Evolutionary conservation across 2,329 filamentous ascomycete species (phyloP), one percentile per base, ranked within the genome.

Genomic region (Myotisia sp.): DNA sequence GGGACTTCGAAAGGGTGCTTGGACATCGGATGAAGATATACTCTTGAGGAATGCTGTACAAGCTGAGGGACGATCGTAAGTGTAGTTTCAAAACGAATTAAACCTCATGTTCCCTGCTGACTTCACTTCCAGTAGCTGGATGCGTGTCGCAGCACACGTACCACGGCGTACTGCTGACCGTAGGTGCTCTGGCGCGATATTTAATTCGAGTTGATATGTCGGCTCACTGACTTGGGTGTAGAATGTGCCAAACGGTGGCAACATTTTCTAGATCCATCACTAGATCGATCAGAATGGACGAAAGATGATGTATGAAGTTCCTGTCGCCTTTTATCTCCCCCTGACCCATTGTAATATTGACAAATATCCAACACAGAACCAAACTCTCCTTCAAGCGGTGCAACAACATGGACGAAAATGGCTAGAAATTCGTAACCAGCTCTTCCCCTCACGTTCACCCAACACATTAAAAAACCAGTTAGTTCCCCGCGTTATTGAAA

Each of bases 231-330:
- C 10, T 23, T n/a, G 5, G 3, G 13, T n/a, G 16, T 10, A 34
- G 32, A 34, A 34, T 34, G 32, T 20, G 32, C 32, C 14, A 34
- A 34, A 34, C 32, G 32, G 19, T 34, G 32, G 32, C 22, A 26
- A 10, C 32, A 34, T 26, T 34, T 26, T 16, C 16, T 34, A 23
- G 32, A 34, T 13, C 32, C 32, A 13, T 14, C 22, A 12, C 32
- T 34, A 6, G 32, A 34, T 20, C 32, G 32, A 13, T 26, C 22
- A 14, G 32, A 34, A 27, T 34, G 32, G 32, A 18, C 32, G 9
- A 9, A 9, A n/a, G 32, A 27, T 5, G 32, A 34, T 10, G 32
- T 34, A 27, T 10, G 32, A 4, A 14, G 9, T n/a, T n/a, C n/a
- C n/a, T n/a, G n/a, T n/a, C n/a, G n/a, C n/a, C n/a, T n/a, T n/a